A percentile compares a stretch with the other conserved stretches of the same genome.
These are phyloP conservation scores for Globisporangium iwayamae DNA, from an alignment of 352 stramenopile genomes.

Conservation along the genomic window DNA sequence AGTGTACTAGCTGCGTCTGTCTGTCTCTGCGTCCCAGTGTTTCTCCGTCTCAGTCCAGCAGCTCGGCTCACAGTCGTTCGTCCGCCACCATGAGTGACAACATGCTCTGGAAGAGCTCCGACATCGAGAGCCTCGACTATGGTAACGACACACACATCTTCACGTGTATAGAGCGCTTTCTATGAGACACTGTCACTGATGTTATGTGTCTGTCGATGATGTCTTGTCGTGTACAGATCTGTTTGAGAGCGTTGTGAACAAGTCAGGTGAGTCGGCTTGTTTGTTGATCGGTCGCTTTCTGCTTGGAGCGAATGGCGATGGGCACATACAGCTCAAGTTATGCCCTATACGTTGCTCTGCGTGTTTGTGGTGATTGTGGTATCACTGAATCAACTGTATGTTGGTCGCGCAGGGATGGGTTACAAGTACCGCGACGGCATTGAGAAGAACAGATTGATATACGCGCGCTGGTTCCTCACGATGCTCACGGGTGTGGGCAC, in stretches of 20 bases:
- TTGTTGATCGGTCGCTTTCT: not conserved
- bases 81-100: conserved; percentile 11
- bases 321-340: not conserved
- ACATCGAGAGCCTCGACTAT: conserved; percentile 84
- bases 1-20: too few species aligned
- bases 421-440: conserved; percentile 82
- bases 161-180: not conserved
- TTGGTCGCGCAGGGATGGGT: conserved; percentile 38
- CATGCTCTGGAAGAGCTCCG: conserved; percentile 64
- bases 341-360: not conserved
- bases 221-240: conserved; percentile 37
- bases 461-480: conserved; percentile 80
- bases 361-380: too few species aligned
- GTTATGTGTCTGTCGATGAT: not conserved
- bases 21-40: not conserved
- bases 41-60: not conserved
- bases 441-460: conserved; percentile 75
- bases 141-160: conserved; percentile 26
- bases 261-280: conserved; percentile 33
- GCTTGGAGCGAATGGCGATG: not conserved
- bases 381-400: not conserved
- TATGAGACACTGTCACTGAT: not conserved
- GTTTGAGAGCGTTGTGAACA: conserved; percentile 88
- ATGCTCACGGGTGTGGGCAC: conserved; percentile 71
- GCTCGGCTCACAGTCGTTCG: not conserved